Evolutionary conservation across 768 basidiomycete species (phyloP).

Genomic region (Kwoniella dendrophila): DNA sequence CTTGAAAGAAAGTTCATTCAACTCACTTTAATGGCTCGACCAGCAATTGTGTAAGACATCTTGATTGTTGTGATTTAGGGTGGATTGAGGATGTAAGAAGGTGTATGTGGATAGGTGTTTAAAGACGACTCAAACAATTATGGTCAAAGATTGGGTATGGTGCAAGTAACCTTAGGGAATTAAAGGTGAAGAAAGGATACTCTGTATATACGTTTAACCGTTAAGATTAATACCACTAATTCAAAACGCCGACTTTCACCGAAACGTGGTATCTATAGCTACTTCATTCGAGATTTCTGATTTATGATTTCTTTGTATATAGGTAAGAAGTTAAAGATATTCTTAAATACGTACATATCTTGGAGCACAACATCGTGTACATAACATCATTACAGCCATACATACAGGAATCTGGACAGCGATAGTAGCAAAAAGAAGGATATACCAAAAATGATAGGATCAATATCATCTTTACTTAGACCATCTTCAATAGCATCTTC

Average conservation of each 20-base stretch:
- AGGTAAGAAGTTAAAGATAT: no score
- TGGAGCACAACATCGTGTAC: no score
- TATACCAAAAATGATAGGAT: slow-evolving; percentile 23
- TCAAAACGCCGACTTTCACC: slow-evolving; percentile 26
- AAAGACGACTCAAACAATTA: no score
- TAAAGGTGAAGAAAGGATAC: background rate
- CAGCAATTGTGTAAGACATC: slow-evolving; percentile 56
- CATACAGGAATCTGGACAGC: no score
- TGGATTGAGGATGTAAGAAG: background rate
- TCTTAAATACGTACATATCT: no score
- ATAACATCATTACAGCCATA: no score
- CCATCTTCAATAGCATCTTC: slow-evolving; percentile 38
- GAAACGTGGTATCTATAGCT: slow-evolving; percentile 14
- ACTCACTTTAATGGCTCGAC: slow-evolving; percentile 55
- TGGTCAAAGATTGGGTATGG: no score
- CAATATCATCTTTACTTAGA: slow-evolving; percentile 23
- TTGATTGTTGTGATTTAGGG: slow-evolving; percentile 1
- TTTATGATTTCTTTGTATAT: no score
- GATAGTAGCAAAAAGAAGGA: no score
- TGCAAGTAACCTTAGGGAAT: background rate
- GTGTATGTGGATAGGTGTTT: background rate
- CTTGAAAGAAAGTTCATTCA: background rate
- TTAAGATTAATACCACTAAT: slow-evolving; percentile 14
- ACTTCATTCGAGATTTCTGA: background rate
- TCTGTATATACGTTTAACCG: no score